Evolutionary conservation across 352 stramenopile genomes (phyloP).

Genomic region (Elongisporangium senticosum): DNA sequence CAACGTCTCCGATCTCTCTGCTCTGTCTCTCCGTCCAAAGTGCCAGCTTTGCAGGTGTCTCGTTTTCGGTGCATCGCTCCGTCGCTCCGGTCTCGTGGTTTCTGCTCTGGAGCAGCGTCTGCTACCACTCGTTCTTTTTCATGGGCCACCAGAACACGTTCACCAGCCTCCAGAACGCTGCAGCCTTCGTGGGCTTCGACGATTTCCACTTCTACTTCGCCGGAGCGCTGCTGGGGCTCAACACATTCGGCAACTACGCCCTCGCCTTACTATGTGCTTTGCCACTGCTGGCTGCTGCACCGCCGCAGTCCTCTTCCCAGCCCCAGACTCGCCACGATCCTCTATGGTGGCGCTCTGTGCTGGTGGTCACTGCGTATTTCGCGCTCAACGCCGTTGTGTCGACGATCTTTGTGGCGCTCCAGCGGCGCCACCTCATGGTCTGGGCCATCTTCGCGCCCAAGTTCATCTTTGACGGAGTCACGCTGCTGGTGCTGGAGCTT

Average conservation of each 20-base stretch:
- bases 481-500: constrained; percentile 47
- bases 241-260: constrained; percentile 81
- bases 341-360: constrained; percentile 6
- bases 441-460: constrained; percentile 92
- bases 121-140: constrained; percentile 78
- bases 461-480: constrained; percentile 81
- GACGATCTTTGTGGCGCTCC: constrained; percentile 77
- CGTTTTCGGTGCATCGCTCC: neutral
- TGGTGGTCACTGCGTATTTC: constrained; percentile 42
- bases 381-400: constrained; percentile 58
- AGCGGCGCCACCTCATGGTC: constrained; percentile 89
- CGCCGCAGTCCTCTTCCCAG: neutral
- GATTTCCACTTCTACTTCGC: constrained; percentile 76
- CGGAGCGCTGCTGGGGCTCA: constrained; percentile 74
- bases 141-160: constrained; percentile 89
- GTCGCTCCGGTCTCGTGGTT: constrained; percentile 26
- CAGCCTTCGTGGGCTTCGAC: constrained; percentile 86
- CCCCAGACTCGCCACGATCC: neutral
- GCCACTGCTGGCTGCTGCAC: constrained; percentile 12
- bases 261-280: constrained; percentile 30
- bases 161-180: constrained; percentile 87
- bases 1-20: constrained; percentile 52
- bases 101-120: constrained; percentile 51
- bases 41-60: constrained; percentile 36
- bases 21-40: constrained; percentile 36